A percentile compares a stretch with the other conserved stretches of the same genome.
Evolutionary conservation across 768 basidiomycete genomes (phyloP).

Genomic region (Lanmaoa rubissima): DNA sequence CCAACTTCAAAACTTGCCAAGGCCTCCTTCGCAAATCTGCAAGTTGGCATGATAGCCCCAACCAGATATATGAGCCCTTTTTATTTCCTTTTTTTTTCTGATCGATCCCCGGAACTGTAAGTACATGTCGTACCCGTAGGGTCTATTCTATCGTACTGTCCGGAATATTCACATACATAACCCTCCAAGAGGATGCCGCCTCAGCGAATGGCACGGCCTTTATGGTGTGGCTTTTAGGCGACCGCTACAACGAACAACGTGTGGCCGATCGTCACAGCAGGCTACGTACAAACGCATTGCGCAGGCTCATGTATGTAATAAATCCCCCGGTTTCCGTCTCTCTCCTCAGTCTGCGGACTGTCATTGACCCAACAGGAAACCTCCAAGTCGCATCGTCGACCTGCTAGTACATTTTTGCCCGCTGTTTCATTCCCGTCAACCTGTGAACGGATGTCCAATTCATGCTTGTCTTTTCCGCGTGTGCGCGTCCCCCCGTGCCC

Average conservation of each 20-base stretch:
- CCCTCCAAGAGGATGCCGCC: conserved; percentile 4
- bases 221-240: conserved; percentile 19
- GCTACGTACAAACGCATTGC: conserved; percentile 24
- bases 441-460: conserved; percentile 3
- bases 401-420: neutral
- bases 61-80: conserved; percentile 9
- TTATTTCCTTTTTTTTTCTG: conserved; percentile 5
- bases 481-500: conserved; percentile 13
- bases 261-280: conserved; percentile 27
- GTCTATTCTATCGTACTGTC: neutral
- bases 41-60: too few species aligned
- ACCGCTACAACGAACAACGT: conserved; percentile 14
- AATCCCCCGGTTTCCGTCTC: neutral
- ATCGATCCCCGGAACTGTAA: conserved; percentile 1
- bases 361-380: conserved; percentile 9
- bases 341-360: neutral
- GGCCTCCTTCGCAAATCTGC: neutral
- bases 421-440: conserved; percentile 24
- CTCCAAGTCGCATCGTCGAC: conserved; percentile 2
- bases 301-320: conserved; percentile 24
- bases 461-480: conserved; percentile 5
- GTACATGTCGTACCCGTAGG: conserved; percentile 5
- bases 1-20: neutral
- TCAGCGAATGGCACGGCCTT: conserved; percentile 12
- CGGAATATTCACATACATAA: conserved; percentile 1